Conservation (phyloP, 2,329 filamentous ascomycete genomes). For the Xylaria sp. region DNA sequence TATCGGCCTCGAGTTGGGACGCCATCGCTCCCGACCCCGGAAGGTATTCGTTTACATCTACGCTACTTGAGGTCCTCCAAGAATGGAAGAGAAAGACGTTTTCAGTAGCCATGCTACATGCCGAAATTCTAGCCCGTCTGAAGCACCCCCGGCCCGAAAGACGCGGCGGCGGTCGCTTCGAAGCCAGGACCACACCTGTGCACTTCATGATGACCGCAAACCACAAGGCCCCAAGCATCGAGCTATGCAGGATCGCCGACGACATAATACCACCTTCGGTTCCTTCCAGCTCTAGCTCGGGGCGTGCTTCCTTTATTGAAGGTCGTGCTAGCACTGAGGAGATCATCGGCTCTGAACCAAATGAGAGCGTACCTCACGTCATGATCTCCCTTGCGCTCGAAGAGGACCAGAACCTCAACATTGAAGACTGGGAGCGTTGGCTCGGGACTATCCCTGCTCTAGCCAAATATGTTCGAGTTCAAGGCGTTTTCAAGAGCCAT, state of each 20-base stretch:
- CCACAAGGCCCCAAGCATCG: conserved; percentile 68
- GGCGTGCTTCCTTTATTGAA: conserved; percentile 41
- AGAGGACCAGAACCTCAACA: conserved; percentile 65
- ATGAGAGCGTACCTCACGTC: conserved; percentile 67
- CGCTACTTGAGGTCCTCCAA: conserved; percentile 67
- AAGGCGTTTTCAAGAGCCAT: conserved; percentile 71
- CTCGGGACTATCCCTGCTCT: conserved; percentile 65
- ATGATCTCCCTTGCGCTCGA: conserved; percentile 71
- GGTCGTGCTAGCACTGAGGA: conserved; percentile 48
- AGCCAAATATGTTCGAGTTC: conserved; percentile 69
- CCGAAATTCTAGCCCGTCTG: conserved; percentile 68
- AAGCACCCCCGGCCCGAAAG: conserved; percentile 69
- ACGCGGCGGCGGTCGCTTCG: conserved; percentile 67
- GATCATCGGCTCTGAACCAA: conserved; percentile 56
- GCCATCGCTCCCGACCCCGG: conserved; percentile 70
- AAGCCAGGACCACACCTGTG: conserved; percentile 68
- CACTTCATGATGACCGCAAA: conserved; percentile 73
- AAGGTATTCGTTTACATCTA: conserved; percentile 69
- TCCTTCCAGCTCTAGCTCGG: conserved; percentile 46
- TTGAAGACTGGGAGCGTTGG: conserved; percentile 71
- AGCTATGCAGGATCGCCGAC: conserved; percentile 57
- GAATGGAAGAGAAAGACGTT: conserved; percentile 67
- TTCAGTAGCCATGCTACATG: conserved; percentile 70
- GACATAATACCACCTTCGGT: conserved; percentile 54
- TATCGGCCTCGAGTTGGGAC: conserved; percentile 71